phyloP scores from a whole-genome alignment of 495 filamentous ascomycete species.

The Neurospora sp. region DNA sequence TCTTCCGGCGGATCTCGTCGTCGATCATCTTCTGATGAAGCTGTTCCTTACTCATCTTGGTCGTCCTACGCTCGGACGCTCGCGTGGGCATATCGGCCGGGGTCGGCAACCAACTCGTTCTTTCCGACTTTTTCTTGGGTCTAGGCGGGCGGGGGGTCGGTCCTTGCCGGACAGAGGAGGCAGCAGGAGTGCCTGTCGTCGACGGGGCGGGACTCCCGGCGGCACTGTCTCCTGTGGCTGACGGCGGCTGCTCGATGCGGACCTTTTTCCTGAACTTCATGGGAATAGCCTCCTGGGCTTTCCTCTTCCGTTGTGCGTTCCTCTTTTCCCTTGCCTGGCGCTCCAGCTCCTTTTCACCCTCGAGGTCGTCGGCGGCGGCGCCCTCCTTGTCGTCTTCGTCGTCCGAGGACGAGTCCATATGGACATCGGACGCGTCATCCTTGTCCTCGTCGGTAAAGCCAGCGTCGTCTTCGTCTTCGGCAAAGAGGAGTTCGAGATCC shows the following conservation, averaged over 20 bases:
- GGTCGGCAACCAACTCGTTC: slow-evolving; percentile 78
- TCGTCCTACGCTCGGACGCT: slow-evolving; percentile 72
- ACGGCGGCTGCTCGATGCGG: slow-evolving; percentile 34
- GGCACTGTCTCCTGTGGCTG: slow-evolving; percentile 22
- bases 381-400: slow-evolving; percentile 74
- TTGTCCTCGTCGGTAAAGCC: slow-evolving; percentile 62
- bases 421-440: slow-evolving; percentile 64
- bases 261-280: slow-evolving; percentile 45
- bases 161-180: background rate
- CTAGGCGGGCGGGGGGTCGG: slow-evolving; percentile 33
- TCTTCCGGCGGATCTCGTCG: slow-evolving; percentile 67
- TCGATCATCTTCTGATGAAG: slow-evolving; percentile 76
- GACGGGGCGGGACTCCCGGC: slow-evolving; percentile 33
- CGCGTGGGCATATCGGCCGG: slow-evolving; percentile 69
- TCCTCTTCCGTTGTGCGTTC: slow-evolving; percentile 57
- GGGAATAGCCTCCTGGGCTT: slow-evolving; percentile 53
- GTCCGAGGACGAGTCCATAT: slow-evolving; percentile 74
- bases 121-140: slow-evolving; percentile 88
- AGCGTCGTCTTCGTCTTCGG: slow-evolving; percentile 77
- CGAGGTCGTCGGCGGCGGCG: slow-evolving; percentile 55
- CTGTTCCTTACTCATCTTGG: slow-evolving; percentile 73
- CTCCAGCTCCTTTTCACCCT: slow-evolving; percentile 55
- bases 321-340: slow-evolving; percentile 45
- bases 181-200: background rate
- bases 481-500: slow-evolving; percentile 71